Evolutionary conservation across 2,329 filamentous ascomycete genomes (phyloP).

Genomic region (Pestalotiopsis sp.): DNA sequence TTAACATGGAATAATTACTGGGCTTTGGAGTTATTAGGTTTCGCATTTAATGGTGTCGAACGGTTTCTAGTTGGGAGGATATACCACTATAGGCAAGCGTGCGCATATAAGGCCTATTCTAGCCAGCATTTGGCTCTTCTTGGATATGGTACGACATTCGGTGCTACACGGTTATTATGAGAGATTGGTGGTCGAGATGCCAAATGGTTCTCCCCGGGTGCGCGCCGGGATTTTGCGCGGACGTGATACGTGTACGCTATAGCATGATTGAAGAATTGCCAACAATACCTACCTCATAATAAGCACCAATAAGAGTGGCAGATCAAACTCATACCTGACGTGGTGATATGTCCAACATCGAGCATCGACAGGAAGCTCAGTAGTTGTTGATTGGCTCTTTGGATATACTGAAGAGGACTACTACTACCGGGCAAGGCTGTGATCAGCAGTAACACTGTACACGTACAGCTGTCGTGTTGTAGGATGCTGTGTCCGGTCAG

Average conservation of each 20-base stretch:
- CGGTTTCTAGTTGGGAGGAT: background rate
- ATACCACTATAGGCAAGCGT: conserved; percentile 2
- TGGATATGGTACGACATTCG: background rate
- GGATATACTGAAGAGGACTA: background rate
- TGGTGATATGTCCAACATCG: background rate
- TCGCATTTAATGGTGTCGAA: conserved; percentile 1
- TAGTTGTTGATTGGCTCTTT: background rate
- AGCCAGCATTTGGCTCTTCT: background rate
- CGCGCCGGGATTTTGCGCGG: conserved; percentile 1
- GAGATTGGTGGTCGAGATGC: background rate
- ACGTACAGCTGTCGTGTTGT: background rate
- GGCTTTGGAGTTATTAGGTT: background rate
- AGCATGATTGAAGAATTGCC: background rate
- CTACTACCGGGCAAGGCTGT: background rate
- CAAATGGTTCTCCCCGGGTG: background rate
- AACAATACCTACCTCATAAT: background rate
- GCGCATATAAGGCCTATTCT: background rate
- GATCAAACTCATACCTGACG: background rate
- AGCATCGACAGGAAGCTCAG: background rate
- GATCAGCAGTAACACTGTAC: background rate
- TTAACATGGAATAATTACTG: background rate
- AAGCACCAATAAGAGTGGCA: background rate
- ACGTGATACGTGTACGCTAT: background rate
- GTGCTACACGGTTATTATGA: background rate
- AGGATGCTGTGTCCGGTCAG: background rate